Base-by-base conservation (phyloP, 495 filamentous ascomycete species). In the Cercophora scortea region DNA sequence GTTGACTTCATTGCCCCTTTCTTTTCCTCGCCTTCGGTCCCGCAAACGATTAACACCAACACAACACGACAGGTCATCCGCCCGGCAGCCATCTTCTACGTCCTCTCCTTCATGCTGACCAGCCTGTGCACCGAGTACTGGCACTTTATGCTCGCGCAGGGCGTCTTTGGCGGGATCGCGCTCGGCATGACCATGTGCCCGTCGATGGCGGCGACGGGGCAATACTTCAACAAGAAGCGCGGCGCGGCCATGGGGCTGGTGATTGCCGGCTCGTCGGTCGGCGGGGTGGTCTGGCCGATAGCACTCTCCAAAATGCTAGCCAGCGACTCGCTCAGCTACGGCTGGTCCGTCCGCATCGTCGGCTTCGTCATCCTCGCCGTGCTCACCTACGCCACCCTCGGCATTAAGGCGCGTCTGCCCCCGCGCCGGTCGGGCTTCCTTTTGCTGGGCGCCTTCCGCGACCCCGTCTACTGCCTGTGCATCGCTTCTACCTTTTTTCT, bases 141-240 rank as follows among this genome's bases (percentile, higher is more conserved):
- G 56, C 81, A 87, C 44, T 80, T 87, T 55, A 66, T 83, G 50
- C 77, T 87, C 9, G 73, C 75, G 0, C 83, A 86, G 58, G 81
- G 78, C 3, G 52, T 86, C 3, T 63, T 85, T 0, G 64, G 76
- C 1, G 82, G 82, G 0, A 56, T 76, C 0, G 69, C 67, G 15
- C 76, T 76, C 59, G 66, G 72, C 0, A 54, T 85, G 18, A 59
- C 82, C 6, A 62, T 70, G 17, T 72, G 77, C 49, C 81, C 83
- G 0, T 66, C 71, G 34, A 60, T 84, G 8, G 76, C 73, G 0
- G 71, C 76, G 0, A 69, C 81, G 2, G 69, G 73, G 8, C 76
- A 81, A 48, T 79, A 75, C 51, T 80, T 88, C 58, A 68, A 74
- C 45, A 66, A 71, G 42, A 77, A 75, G 41, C 67, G 81, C 2